Base-by-base conservation (phyloP, 208 protist genomes). In the Crithidia fasciculata region DNA sequence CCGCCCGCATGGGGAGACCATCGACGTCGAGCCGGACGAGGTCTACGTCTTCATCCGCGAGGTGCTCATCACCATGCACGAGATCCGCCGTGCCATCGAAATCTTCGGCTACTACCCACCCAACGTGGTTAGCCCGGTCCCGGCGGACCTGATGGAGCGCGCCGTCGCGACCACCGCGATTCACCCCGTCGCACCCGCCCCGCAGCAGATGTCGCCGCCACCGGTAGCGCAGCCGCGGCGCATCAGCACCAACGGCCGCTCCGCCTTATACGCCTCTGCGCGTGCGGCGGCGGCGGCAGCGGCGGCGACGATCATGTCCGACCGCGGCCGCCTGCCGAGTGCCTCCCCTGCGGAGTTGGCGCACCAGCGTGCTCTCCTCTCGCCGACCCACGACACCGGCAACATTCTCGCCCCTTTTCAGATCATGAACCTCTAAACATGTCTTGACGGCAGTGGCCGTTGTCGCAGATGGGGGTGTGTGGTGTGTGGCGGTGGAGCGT, bases 371-470 rank as follows among this genome's bases (percentile, higher is more conserved):
- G 76, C 80, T 0, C 65, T 90, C 41, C 87, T 87, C 71, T 90
- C 85, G 0, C 85, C 85, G 9, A 90, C 74, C 7, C 85, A 90
- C 71, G 64, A 63, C 13, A 69, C 60, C 3, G 72, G 69, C 8
- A 62, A 72, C 43, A 74, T 91, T 19, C 78, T 91, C 16, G 56
- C 83, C 2, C 86, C 82, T 1, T 71, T 80, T n/a, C 82, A 90
- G 56, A 66, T 81, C 16, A 49, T 85, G 8, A 87, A 77, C 44
- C 19, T 84, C 18, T 78, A 41, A 52, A 67, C 41, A 5, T 37
- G 45, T 15, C 45, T 28, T 28, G 28, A 0, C 28, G 28, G 28
- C 28, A 28, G 28, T 28, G 28, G 28, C 28, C 28, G 28, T 28
- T 1, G 28, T 28, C 28, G 28, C 28, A 28, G 28, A 28, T 28